phyloP scores from a whole-genome alignment of 2,329 filamentous ascomycete species.

The Herpotrichia juniperi region DNA sequence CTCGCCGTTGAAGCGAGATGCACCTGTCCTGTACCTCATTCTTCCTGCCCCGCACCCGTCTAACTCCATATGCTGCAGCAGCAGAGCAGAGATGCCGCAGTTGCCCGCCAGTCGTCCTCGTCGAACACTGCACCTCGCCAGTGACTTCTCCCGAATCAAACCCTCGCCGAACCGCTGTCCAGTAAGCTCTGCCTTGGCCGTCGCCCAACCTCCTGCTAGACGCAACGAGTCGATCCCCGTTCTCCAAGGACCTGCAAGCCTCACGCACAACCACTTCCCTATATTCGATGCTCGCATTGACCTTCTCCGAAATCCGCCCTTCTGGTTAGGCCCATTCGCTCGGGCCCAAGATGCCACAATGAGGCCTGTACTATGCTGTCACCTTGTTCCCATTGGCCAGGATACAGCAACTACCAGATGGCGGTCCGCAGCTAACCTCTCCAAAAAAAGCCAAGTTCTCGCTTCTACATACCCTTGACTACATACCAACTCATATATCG shows the following conservation, averaged over 20 bases:
- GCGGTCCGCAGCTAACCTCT: neutral
- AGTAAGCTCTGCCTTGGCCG: conserved; percentile 13
- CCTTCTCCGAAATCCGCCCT: conserved; percentile 12
- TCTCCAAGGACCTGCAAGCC: conserved; percentile 13
- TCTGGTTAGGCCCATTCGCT: conserved; percentile 10
- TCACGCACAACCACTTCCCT: conserved; percentile 8
- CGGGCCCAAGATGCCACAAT: conserved; percentile 6
- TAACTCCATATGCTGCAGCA: neutral
- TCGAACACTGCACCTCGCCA: conserved; percentile 3
- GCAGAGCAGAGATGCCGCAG: neutral
- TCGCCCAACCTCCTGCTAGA: conserved; percentile 4
- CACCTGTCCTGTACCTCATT: neutral
- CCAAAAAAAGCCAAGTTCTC: neutral
- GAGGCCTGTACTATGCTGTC: neutral
- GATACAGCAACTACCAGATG: neutral
- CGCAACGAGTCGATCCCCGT: conserved; percentile 2
- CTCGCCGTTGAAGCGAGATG: conserved; percentile 6
- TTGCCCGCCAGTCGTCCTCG: conserved; percentile 6
- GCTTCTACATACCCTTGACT: neutral
- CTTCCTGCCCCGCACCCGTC: conserved; percentile 2
- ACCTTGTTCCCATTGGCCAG: neutral
- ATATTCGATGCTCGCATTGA: conserved; percentile 14
- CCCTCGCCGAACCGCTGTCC: neutral
- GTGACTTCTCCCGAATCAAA: conserved; percentile 1
- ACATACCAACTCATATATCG: neutral